Conservation (phyloP, 768 basidiomycete genomes). For the Podaxis sp. region DNA sequence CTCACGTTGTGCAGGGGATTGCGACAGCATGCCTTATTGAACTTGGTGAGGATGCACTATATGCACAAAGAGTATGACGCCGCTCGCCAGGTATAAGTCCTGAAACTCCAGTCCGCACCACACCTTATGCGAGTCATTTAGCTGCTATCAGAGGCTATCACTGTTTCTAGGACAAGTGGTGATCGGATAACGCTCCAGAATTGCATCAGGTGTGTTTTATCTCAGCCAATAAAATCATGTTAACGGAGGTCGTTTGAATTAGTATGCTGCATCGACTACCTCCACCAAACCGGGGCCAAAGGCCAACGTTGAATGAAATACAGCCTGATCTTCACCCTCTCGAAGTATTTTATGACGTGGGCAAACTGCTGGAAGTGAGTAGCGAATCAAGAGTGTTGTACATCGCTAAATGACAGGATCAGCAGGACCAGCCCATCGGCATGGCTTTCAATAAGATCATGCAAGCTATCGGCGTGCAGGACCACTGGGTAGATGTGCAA, state of each 20-base stretch:
- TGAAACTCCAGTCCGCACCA: background rate
- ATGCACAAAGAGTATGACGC: constrained; percentile 64
- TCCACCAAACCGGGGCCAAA: constrained; percentile 41
- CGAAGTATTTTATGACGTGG: constrained; percentile 74
- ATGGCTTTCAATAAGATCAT: constrained; percentile 67
- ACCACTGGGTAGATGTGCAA: constrained; percentile 67
- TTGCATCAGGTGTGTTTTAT: constrained; percentile 60
- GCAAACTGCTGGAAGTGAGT: constrained; percentile 64
- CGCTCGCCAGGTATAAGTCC: constrained; percentile 54
- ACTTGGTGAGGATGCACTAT: constrained; percentile 78
- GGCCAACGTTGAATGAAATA: constrained; percentile 64
- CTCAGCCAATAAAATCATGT: background rate
- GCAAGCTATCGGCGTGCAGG: constrained; percentile 66
- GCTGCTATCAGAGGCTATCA: constrained; percentile 76
- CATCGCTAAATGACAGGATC: background rate
- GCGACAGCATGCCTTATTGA: constrained; percentile 78
- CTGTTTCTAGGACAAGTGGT: constrained; percentile 68
- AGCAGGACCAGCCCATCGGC: constrained; percentile 67
- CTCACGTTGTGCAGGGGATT: constrained; percentile 49
- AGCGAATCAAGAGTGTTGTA: background rate
- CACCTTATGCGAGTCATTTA: constrained; percentile 25
- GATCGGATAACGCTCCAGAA: constrained; percentile 75
- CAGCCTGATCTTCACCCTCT: constrained; percentile 74
- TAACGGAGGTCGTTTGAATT: constrained; percentile 10
- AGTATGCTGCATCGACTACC: constrained; percentile 77